Percentiles rank a stretch among this genome's conserved stretches.
Evolutionary conservation across 2,329 filamentous ascomycete species (phyloP).

Genomic region (Paecilomyces variotii): DNA sequence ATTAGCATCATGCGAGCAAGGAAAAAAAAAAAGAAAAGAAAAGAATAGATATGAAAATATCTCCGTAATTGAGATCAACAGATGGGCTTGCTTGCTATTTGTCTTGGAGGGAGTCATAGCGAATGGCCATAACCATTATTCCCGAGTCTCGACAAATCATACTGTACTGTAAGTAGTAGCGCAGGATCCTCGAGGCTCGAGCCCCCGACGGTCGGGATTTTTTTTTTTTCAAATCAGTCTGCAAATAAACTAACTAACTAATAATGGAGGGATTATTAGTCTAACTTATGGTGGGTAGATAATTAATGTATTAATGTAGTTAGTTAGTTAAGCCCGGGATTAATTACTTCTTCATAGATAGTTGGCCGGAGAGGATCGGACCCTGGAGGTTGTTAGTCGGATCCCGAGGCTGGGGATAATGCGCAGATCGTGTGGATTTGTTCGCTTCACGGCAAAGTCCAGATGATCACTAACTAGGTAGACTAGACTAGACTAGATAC

Average conservation of each 20-base stretch:
- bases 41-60: not conserved
- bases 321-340: too few relatives aligned
- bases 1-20: too few relatives aligned
- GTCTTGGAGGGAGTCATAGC: not conserved
- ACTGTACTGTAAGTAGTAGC: not conserved
- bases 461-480: too few relatives aligned
- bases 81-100: not conserved
- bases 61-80: not conserved
- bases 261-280: not conserved
- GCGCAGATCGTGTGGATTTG: not conserved
- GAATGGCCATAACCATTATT: not conserved
- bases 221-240: too few relatives aligned
- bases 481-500: too few relatives aligned
- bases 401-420: not conserved
- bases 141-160: not conserved
- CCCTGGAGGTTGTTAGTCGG: not conserved
- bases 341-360: too few relatives aligned
- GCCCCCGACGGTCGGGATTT: not conserved
- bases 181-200: not conserved
- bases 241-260: not conserved
- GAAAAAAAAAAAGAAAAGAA: too few relatives aligned
- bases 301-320: too few relatives aligned
- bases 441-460: too few relatives aligned
- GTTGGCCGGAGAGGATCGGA: not conserved
- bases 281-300: not conserved